Conservation (phyloP, 495 filamentous ascomycete species). For the Hyaloscypha bicolor region DNA sequence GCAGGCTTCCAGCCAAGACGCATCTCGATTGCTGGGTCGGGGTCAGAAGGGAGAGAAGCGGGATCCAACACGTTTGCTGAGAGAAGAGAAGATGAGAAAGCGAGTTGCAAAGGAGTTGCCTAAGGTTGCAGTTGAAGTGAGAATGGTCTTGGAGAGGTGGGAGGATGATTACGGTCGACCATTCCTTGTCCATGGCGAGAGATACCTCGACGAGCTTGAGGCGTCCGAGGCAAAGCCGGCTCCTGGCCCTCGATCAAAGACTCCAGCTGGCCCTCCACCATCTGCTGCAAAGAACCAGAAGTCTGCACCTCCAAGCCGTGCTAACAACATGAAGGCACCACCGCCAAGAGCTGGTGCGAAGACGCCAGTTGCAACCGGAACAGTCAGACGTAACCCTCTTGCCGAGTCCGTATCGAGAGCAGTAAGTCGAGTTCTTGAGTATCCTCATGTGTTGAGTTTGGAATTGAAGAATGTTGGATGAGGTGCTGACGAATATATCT, state of each 20-base stretch:
- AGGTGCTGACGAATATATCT: not conserved
- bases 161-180: slow-evolving; percentile 93
- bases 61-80: slow-evolving; percentile 90
- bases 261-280: slow-evolving; percentile 65
- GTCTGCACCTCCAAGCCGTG: slow-evolving; percentile 43
- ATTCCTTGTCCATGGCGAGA: slow-evolving; percentile 88
- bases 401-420: slow-evolving; percentile 42
- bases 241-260: slow-evolving; percentile 71
- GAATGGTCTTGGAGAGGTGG: slow-evolving; percentile 80
- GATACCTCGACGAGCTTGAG: slow-evolving; percentile 81
- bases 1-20: slow-evolving; percentile 85
- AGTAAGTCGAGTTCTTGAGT: not conserved
- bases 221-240: slow-evolving; percentile 62
- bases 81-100: slow-evolving; percentile 99
- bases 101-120: slow-evolving; percentile 93
- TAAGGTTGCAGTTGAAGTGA: slow-evolving; percentile 82
- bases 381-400: slow-evolving; percentile 60
- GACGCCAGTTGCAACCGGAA: slow-evolving; percentile 60
- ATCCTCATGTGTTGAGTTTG: not conserved
- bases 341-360: slow-evolving; percentile 63
- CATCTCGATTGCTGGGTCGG: slow-evolving; percentile 85
- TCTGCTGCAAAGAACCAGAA: slow-evolving; percentile 43
- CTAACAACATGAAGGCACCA: slow-evolving; percentile 51
- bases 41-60: slow-evolving; percentile 88
- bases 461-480: not conserved